Percentiles rank a stretch among this genome's conserved stretches.
Conservation (phyloP, 495 filamentous ascomycete species). For the Aspergillus panamensis region DNA sequence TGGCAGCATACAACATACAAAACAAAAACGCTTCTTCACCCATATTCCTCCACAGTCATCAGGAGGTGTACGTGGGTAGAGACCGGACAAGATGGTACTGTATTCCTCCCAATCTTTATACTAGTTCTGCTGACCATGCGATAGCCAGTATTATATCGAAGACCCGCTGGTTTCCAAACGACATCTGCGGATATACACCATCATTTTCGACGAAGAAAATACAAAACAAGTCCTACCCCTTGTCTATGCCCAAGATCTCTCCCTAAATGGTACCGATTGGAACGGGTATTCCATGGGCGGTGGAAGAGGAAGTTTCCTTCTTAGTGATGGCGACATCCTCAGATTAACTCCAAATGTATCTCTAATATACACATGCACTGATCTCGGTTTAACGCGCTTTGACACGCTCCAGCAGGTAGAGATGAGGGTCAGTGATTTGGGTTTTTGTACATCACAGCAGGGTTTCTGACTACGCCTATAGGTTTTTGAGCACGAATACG, state of each 20-base stretch:
- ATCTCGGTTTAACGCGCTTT: constrained; percentile 16
- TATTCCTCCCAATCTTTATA: neutral
- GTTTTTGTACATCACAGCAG: neutral
- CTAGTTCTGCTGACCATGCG: constrained; percentile 2
- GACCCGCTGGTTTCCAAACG: constrained; percentile 50
- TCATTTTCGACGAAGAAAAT: constrained; percentile 46
- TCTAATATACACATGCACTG: constrained; percentile 24
- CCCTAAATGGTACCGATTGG: constrained; percentile 54
- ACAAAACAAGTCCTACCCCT: constrained; percentile 40
- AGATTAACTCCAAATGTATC: constrained; percentile 18
- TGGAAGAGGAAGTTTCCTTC: constrained; percentile 41
- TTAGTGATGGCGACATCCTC: constrained; percentile 55
- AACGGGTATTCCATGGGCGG: constrained; percentile 46
- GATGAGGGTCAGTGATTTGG: constrained; percentile 26
- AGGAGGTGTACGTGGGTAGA: constrained; percentile 39
- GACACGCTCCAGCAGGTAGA: constrained; percentile 24
- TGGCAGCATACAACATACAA: constrained; percentile 24
- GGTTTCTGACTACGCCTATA: constrained; percentile 18
- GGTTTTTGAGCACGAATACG: constrained; percentile 46
- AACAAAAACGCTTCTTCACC: constrained; percentile 7
- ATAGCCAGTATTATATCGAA: constrained; percentile 41
- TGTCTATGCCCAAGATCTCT: constrained; percentile 60
- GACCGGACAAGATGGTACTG: constrained; percentile 31
- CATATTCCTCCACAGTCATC: constrained; percentile 27
- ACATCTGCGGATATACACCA: constrained; percentile 60